These are phyloP conservation scores for Peribolospora kevripleyi DNA, from an alignment of 768 basidiomycete genomes.

Conservation along the genomic window DNA sequence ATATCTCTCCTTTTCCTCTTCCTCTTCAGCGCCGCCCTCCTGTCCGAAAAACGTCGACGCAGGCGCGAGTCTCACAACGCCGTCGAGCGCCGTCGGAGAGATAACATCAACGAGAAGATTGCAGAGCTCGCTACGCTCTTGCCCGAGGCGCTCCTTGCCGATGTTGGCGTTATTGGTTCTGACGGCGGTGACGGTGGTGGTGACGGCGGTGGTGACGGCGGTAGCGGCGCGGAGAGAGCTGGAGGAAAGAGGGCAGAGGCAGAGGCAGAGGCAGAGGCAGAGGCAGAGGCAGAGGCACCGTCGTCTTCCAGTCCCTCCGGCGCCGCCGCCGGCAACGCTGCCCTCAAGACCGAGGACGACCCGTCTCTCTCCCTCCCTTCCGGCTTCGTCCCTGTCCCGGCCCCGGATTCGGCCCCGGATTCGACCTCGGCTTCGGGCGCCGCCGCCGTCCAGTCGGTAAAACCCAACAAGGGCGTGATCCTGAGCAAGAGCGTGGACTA, in stretches of 20 bases:
- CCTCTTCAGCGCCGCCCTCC: too few relatives aligned
- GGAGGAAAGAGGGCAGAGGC: neutral
- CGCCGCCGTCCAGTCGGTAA: slow-evolving; percentile 24
- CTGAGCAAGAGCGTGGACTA: slow-evolving; percentile 58
- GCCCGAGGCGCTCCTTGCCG: slow-evolving; percentile 47
- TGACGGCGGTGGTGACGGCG: slow-evolving; percentile 11
- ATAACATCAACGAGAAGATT: slow-evolving; percentile 93
- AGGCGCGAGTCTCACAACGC: slow-evolving; percentile 75
- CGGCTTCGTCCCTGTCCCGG: neutral
- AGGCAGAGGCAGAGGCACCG: neutral
- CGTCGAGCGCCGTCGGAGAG: slow-evolving; percentile 60
- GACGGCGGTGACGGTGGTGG: slow-evolving; percentile 9
- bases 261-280: neutral
- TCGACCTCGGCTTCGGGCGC: slow-evolving; percentile 2
- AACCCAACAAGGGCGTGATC: slow-evolving; percentile 90
- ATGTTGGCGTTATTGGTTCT: neutral
- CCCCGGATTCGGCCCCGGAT: neutral
- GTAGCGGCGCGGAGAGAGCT: slow-evolving; percentile 12
- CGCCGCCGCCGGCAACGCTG: neutral
- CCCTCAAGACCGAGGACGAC: neutral
- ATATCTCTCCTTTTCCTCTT: too few relatives aligned
- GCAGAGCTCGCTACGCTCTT: slow-evolving; percentile 67
- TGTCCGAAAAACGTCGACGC: slow-evolving; percentile 45
- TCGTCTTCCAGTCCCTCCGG: neutral
- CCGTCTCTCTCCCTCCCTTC: neutral